Conservation (phyloP, 257 asterid species). For the Forsythia viridissima region DNA sequence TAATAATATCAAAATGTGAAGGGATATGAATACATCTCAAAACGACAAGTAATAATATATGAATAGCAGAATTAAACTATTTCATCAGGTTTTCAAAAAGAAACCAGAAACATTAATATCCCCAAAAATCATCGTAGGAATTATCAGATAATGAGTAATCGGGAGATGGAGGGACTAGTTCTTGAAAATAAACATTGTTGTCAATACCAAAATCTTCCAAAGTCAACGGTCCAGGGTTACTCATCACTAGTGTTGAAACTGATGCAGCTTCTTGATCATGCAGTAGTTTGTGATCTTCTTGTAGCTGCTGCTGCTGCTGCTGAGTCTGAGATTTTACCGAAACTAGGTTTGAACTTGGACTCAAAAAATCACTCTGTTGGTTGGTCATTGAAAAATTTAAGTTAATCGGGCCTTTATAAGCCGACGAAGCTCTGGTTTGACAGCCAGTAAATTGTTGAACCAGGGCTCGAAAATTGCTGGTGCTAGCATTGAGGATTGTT, state of each 20-base stretch:
- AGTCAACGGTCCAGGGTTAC: slow-evolving; percentile 25
- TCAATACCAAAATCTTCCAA: slow-evolving; percentile 26
- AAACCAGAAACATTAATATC: not conserved
- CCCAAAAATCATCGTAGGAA: slow-evolving; percentile 22
- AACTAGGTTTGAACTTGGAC: slow-evolving; percentile 12
- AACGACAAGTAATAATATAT: no score
- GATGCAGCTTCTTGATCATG: not conserved
- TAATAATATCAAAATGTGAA: no score
- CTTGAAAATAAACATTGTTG: slow-evolving; percentile 12
- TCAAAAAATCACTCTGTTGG: not conserved
- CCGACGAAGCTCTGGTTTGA: slow-evolving; percentile 21
- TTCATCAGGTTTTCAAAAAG: no score
- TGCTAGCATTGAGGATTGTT: slow-evolving; percentile 43
- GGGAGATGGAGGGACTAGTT: slow-evolving; percentile 15
- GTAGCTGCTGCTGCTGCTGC: slow-evolving; percentile 3
- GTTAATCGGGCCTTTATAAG: slow-evolving; percentile 58
- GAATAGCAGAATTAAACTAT: no score
- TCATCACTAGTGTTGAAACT: not conserved
- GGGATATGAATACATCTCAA: no score
- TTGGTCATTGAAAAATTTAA: slow-evolving; percentile 38
- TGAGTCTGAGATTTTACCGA: not conserved
- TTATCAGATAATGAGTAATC: slow-evolving; percentile 13
- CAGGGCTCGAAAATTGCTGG: slow-evolving; percentile 50
- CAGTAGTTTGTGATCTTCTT: not conserved
- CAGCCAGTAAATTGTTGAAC: slow-evolving; percentile 72